These are phyloP conservation scores for Naganishia cerealis DNA, from an alignment of 1,284 basidiomycete genomes.

Conservation along the genomic window DNA sequence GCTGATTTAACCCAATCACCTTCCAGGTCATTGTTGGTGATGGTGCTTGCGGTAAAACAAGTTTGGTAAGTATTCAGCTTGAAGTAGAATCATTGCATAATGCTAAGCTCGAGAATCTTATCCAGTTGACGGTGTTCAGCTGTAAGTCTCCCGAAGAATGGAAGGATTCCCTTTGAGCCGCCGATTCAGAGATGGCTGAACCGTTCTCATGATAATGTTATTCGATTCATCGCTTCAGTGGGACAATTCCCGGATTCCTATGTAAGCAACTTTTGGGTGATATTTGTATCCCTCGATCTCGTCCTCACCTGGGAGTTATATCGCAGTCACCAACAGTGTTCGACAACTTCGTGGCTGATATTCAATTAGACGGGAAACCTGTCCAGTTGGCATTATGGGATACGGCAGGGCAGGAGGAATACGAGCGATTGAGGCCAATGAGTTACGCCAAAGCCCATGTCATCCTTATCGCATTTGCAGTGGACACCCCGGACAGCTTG, in stretches of 20 bases:
- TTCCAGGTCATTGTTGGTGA: constrained; percentile 75
- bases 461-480: constrained; percentile 92
- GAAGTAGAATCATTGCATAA: background rate
- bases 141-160: constrained; percentile 32
- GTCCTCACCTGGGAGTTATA: background rate
- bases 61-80: constrained; percentile 51
- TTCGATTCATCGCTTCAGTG: constrained; percentile 59
- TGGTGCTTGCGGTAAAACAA: constrained; percentile 64
- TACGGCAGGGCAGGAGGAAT: constrained; percentile 97
- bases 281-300: constrained; percentile 3
- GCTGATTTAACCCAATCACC: background rate
- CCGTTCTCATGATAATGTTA: constrained; percentile 55
- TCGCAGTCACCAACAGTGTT: constrained; percentile 70
- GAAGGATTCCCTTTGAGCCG: background rate
- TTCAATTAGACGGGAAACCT: constrained; percentile 92
- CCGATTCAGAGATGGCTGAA: background rate
- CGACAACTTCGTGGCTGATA: constrained; percentile 98
- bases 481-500: constrained; percentile 93
- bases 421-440: constrained; percentile 88
- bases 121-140: constrained; percentile 33
- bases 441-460: constrained; percentile 98
- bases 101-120: background rate
- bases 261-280: constrained; percentile 53
- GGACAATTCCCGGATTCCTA: constrained; percentile 98
- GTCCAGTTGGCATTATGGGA: constrained; percentile 96